Base-by-base conservation (phyloP, 208 protist species). In the Plasmodiophora brassicae region DNA sequence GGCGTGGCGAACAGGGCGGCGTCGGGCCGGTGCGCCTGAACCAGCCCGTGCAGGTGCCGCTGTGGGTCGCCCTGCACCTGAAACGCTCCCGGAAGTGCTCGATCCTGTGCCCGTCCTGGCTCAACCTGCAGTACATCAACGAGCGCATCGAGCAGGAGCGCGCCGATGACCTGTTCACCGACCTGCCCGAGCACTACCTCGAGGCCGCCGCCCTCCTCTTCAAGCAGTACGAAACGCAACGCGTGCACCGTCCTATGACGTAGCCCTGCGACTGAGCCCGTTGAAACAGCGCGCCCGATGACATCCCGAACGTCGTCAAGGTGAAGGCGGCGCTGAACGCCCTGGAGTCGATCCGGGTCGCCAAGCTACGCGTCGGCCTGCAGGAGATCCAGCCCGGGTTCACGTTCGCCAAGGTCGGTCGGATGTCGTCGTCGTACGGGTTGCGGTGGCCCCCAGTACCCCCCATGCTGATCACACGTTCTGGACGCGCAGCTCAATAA, bases 61-160 rank as follows among this genome's bases (percentile, higher is more conserved):
- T 78, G 14, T 78, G 65, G 65, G 65, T 78, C 14, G 65, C 65
- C 5, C n/a, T 78, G n/a, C 65, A 78, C n/a, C n/a, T 78, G 65
- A 5, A 32, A 38, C 5, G 65, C 5, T 78, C 65, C 5, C 65
- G 65, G 5, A 78, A 78, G 65, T 78, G 65, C 65, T 5, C 20
- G 10, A 78, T 78, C 5, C 5, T 78, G 14, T 8, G 32, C 20
- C 65, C 65, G 14, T n/a, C 32, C 41, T 78, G 65, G 65, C 65
- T 78, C 5, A 78, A 32, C 65, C 65, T 78, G 5, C 5, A 8
- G 10, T 32, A 38, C 65, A 78, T 78, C 65, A 78, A 32, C 65
- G n/a, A 78, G 32, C 65, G 65, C 20, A 78, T 78, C 65, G 65
- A 78, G 65, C 14, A 5, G 20, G 65, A 78, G 65, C 32, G 41